A percentile compares a stretch with the other conserved stretches of the same genome.
Evolutionary conservation across 148 eudicot genomes (phyloP).

Genomic region (Cornus kousa): DNA sequence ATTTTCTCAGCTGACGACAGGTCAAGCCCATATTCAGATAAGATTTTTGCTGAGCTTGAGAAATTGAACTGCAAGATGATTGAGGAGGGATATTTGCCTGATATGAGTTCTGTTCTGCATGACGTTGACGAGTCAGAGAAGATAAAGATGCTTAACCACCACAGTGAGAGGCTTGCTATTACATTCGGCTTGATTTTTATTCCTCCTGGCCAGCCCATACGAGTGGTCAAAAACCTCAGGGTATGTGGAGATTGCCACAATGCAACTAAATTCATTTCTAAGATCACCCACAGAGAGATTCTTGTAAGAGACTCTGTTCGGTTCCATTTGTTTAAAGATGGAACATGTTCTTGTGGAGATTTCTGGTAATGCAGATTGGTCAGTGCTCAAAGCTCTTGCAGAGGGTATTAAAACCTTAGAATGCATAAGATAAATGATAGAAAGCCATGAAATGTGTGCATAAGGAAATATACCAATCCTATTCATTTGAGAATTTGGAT

Average conservation of each 20-base stretch:
- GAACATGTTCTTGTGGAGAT: constrained; percentile 97
- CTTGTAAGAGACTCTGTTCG: constrained; percentile 96
- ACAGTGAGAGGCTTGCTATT: constrained; percentile 95
- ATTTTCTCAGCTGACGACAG: constrained; percentile 85
- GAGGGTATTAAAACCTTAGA: not conserved
- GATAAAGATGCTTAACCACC: constrained; percentile 66
- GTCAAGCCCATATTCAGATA: constrained; percentile 69
- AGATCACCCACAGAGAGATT: constrained; percentile 82
- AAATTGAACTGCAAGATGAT: constrained; percentile 58
- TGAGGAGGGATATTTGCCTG: constrained; percentile 76
- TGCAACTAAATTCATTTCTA: constrained; percentile 83
- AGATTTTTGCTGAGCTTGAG: constrained; percentile 60
- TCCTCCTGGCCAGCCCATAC: constrained; percentile 61
- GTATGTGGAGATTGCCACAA: constrained; percentile 93
- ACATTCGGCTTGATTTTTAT: constrained; percentile 82
- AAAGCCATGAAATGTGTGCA: not conserved
- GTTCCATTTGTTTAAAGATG: constrained; percentile 87
- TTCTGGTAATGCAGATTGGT: constrained; percentile 56
- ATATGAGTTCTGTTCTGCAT: constrained; percentile 67
- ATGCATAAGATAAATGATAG: not conserved
- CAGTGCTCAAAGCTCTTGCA: not conserved
- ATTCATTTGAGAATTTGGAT: not conserved
- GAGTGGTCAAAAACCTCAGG: constrained; percentile 86
- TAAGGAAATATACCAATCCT: no score
- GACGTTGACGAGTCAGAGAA: constrained; percentile 81